Percentiles rank a stretch among this genome's conserved stretches.
Evolutionary conservation across 352 stramenopile species (phyloP).

Genomic region (Ochromonadaceae sp.): DNA sequence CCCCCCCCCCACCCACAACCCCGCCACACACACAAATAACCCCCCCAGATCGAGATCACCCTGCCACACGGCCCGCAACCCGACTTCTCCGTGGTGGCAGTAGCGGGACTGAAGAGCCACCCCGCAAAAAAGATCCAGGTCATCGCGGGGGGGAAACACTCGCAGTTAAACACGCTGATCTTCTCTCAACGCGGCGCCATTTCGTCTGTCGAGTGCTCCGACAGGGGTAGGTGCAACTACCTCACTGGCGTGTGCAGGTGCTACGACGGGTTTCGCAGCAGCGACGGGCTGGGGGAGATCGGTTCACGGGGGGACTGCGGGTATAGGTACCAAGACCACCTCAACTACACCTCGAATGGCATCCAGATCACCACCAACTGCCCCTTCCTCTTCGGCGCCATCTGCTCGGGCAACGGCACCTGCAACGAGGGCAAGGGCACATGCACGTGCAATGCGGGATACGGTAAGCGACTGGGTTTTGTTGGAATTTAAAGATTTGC

Average conservation of each 20-base stretch:
- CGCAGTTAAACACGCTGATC: too few species aligned
- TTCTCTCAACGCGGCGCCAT: too few species aligned
- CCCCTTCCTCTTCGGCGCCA: neutral
- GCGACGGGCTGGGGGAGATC: conserved; percentile 29
- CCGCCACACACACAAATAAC: neutral
- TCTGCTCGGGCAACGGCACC: conserved; percentile 18
- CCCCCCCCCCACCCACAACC: neutral
- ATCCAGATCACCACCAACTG: neutral
- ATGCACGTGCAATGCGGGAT: conserved; percentile 23
- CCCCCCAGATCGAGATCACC: neutral
- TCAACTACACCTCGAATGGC: neutral
- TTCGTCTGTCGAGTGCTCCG: conserved; percentile 57
- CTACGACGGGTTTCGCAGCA: conserved; percentile 65
- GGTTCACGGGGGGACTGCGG: conserved; percentile 24
- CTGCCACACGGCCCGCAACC: neutral
- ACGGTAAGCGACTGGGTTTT: too few species aligned
- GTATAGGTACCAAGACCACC: too few species aligned
- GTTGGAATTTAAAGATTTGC: too few species aligned
- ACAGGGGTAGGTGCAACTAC: conserved; percentile 58
- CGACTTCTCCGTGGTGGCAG: neutral
- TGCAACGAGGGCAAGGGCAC: conserved; percentile 17
- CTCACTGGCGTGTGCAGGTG: conserved; percentile 58
- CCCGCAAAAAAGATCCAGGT: too few species aligned
- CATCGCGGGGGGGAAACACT: too few species aligned
- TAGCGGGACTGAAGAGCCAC: neutral